Percentiles rank a stretch among this genome's conserved stretches.
These are phyloP conservation scores for Staphylotrichum longicolle DNA, from an alignment of 495 filamentous ascomycete genomes.

Conservation along the genomic window DNA sequence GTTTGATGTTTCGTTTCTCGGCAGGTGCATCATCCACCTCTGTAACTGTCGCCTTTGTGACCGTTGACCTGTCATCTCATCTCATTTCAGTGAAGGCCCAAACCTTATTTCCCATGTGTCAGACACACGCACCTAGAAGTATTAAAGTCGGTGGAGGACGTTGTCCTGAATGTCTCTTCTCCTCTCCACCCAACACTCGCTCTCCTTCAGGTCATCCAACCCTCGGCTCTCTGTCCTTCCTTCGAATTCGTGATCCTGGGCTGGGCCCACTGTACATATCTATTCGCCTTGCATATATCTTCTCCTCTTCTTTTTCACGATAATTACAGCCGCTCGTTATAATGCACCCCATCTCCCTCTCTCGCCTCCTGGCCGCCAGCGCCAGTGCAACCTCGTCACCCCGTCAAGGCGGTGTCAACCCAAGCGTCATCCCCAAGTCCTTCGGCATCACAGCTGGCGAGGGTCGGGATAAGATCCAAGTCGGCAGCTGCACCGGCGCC, in stretches of 20 bases:
- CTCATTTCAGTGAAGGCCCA: not conserved
- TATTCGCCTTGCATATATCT: not conserved
- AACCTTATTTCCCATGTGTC: not conserved
- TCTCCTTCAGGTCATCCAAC: slow-evolving; percentile 6
- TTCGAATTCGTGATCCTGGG: slow-evolving; percentile 7
- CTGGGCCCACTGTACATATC: slow-evolving; percentile 9
- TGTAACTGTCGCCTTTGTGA: not conserved
- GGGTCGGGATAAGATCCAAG: slow-evolving; percentile 8
- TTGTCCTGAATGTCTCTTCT: not conserved
- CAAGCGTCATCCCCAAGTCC: slow-evolving; percentile 18
- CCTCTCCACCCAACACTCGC: not conserved
- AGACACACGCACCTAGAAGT: not conserved
- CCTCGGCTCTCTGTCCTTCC: slow-evolving; percentile 13
- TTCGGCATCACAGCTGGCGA: slow-evolving; percentile 25
- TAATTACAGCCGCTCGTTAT: slow-evolving; percentile 14
- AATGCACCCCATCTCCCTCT: slow-evolving; percentile 10
- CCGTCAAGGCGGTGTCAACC: slow-evolving; percentile 24
- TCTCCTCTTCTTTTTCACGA: not conserved
- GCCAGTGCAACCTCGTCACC: slow-evolving; percentile 10
- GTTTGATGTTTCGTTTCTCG: slow-evolving; percentile 17
- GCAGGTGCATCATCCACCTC: not conserved
- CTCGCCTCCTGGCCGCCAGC: slow-evolving; percentile 18
- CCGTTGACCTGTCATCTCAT: slow-evolving; percentile 1
- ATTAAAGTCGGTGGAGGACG: not conserved
- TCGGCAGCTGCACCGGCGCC: slow-evolving; percentile 20